Evolutionary conservation across 2,329 filamentous ascomycete species (phyloP).

Genomic region (Apiospora aurea): DNA sequence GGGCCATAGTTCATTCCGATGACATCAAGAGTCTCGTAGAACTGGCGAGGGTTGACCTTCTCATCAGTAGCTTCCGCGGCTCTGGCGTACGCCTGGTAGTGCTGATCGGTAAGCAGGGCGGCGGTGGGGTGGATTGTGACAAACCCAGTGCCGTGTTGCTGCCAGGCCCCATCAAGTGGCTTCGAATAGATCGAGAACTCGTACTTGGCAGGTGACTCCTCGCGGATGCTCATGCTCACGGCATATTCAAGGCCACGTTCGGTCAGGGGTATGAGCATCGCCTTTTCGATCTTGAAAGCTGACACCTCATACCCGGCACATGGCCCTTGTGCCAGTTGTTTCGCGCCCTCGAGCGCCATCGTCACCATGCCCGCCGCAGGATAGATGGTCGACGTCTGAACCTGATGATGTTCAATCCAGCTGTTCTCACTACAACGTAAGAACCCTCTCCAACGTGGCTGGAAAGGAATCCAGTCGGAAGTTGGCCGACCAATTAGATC

Average conservation of each 20-base stretch:
- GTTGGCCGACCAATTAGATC: constrained; percentile 59
- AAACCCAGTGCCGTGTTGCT: constrained; percentile 47
- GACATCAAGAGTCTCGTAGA: constrained; percentile 58
- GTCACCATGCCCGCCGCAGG: constrained; percentile 58
- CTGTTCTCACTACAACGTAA: constrained; percentile 57
- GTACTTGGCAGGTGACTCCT: constrained; percentile 30
- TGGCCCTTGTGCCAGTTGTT: constrained; percentile 44
- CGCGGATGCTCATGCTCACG: constrained; percentile 48
- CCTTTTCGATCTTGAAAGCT: constrained; percentile 55
- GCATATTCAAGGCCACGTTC: constrained; percentile 57
- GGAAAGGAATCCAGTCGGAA: constrained; percentile 51
- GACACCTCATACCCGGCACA: constrained; percentile 51
- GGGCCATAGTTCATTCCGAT: constrained; percentile 60
- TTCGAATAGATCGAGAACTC: constrained; percentile 58
- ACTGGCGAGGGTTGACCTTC: constrained; percentile 49
- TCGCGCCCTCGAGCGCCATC: constrained; percentile 57
- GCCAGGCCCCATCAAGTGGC: constrained; percentile 47
- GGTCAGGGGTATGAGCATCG: constrained; percentile 57
- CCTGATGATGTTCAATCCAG: constrained; percentile 60
- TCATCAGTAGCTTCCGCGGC: constrained; percentile 40
- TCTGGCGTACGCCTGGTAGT: constrained; percentile 32
- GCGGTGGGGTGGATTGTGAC: constrained; percentile 26
- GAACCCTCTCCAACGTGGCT: constrained; percentile 58
- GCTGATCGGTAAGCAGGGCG: constrained; percentile 30
- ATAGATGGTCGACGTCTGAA: constrained; percentile 58